A percentile compares a stretch with the other conserved stretches of the same genome.
These are phyloP conservation scores for Moesziomyces sp. DNA, from an alignment of 1,284 basidiomycete species.

Conservation along the genomic window DNA sequence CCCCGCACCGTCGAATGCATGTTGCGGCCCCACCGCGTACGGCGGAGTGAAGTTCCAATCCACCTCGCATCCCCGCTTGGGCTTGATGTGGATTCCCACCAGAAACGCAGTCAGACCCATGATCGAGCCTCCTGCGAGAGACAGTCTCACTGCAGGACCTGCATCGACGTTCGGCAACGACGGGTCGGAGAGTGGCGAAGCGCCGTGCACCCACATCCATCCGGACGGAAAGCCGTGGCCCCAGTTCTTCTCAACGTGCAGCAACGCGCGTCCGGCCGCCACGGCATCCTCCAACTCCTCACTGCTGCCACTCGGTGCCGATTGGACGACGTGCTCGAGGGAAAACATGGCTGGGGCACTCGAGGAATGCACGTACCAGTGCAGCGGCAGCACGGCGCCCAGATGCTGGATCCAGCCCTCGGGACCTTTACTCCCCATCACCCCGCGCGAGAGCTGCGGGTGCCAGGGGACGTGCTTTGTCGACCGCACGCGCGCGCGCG, in stretches of 20 bases:
- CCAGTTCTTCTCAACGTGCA: conserved; percentile 46
- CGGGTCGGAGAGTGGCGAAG: conserved; percentile 18
- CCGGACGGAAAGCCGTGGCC: conserved; percentile 41
- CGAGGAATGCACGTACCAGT: conserved; percentile 45
- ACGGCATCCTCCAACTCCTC: conserved; percentile 6
- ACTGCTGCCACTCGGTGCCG: neutral
- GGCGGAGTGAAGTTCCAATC: conserved; percentile 37
- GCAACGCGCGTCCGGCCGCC: conserved; percentile 21
- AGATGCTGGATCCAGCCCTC: conserved; percentile 41
- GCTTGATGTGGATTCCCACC: conserved; percentile 19
- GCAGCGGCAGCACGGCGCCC: conserved; percentile 22
- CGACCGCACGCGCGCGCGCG: conserved; percentile 16
- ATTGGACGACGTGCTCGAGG: conserved; percentile 18
- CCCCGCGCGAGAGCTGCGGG: neutral
- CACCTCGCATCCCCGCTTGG: neutral
- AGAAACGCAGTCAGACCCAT: conserved; percentile 34
- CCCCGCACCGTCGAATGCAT: neutral
- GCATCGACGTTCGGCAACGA: neutral
- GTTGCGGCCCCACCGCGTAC: conserved; percentile 23
- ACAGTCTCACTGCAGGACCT: conserved; percentile 3
- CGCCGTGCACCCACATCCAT: conserved; percentile 39
- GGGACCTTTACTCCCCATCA: conserved; percentile 23
- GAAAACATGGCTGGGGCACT: conserved; percentile 22
- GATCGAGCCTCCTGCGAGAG: conserved; percentile 32
- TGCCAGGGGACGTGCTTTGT: conserved; percentile 21